Base-by-base conservation (phyloP, 495 filamentous ascomycete species). In the Neurospora tetraspora region DNA sequence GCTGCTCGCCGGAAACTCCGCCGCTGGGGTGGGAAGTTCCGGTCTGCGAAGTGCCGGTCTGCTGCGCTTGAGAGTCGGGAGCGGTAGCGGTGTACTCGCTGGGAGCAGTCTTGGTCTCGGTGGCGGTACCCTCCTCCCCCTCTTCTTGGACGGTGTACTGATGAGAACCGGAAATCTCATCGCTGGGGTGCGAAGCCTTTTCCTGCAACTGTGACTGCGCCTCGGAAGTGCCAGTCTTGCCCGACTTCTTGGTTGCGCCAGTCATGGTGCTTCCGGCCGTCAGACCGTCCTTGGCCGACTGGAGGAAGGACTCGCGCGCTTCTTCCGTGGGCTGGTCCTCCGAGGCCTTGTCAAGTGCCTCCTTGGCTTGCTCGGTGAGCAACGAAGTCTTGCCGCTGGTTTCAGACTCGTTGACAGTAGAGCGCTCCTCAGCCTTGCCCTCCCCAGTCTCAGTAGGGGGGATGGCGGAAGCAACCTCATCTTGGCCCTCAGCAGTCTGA, bases 301-400 rank as follows among this genome's bases (percentile, higher is more conserved):
- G 36, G 70, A 80, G 69, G 68, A 79, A 78, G 16, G 53, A 39
- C 34, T 79, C 72, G 9, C 77, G 70, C 4, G 77, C 78, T 37
- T 77, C 75, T 7, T 68, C 39, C 10, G 76, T 78, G 3, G 74
- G 73, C 71, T 78, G 74, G 71, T 78, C 73, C 73, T 80, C 73
- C 8, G 77, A 77, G 12, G 76, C 77, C 31, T 69, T 69, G n/a
- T 80, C 79, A 31, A 79, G 77, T 3, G 71, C 75, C 36, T 73
- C 37, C 74, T 80, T 80, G 59, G 76, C 79, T 12, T 71, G 34
- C 61, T 80, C 76, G 69, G 79, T 79, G 18, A 80, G 70, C 6
- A 53, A 70, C 18, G 34, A 37, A 16, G 74, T 42, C 70, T 71
- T 71, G 39, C 20, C 69, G 3, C 23, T 31, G 11, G 53, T 61